These are phyloP conservation scores for Collybia nuda DNA, from an alignment of 768 basidiomycete genomes.

Conservation along the genomic window DNA sequence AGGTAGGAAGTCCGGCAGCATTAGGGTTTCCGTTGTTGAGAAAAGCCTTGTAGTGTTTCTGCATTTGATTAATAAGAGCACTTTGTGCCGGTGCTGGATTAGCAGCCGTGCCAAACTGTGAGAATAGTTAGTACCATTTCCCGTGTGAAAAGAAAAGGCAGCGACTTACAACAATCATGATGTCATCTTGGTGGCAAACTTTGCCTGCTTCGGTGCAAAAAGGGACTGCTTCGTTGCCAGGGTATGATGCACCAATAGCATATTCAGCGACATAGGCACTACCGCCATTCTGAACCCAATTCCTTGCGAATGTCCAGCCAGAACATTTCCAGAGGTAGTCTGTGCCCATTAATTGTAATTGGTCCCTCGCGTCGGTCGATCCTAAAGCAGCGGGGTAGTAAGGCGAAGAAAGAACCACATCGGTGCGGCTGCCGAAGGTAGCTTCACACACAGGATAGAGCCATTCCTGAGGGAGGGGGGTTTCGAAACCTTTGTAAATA, in stretches of 20 bases:
- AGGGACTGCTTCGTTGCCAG: constrained; percentile 54
- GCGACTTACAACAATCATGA: constrained; percentile 66
- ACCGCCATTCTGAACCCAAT: constrained; percentile 66
- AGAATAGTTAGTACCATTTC: constrained; percentile 5
- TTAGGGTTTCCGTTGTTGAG: constrained; percentile 64
- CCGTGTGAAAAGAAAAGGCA: constrained; percentile 1
- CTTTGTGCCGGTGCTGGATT: constrained; percentile 56
- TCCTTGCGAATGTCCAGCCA: constrained; percentile 67
- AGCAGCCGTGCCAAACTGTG: constrained; percentile 54
- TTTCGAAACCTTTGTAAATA: constrained; percentile 46
- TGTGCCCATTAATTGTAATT: constrained; percentile 59
- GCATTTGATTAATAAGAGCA: constrained; percentile 63
- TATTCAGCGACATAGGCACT: constrained; percentile 68
- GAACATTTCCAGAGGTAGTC: constrained; percentile 74
- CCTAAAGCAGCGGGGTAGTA: constrained; percentile 42
- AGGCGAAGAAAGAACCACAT: constrained; percentile 39
- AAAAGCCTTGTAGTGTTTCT: constrained; percentile 69
- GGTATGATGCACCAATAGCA: constrained; percentile 68
- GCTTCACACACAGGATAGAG: constrained; percentile 38
- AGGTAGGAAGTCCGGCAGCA: constrained; percentile 43
- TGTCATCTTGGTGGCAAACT: constrained; percentile 84
- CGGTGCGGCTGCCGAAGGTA: constrained; percentile 50
- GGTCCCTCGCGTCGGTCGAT: constrained; percentile 50
- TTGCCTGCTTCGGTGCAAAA: constrained; percentile 56
- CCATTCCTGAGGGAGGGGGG: constrained; percentile 33